A percentile compares a stretch with the other conserved stretches of the same genome.
Conservation (phyloP, 257 asterid species). For the Ophiorrhiza pumila region DNA sequence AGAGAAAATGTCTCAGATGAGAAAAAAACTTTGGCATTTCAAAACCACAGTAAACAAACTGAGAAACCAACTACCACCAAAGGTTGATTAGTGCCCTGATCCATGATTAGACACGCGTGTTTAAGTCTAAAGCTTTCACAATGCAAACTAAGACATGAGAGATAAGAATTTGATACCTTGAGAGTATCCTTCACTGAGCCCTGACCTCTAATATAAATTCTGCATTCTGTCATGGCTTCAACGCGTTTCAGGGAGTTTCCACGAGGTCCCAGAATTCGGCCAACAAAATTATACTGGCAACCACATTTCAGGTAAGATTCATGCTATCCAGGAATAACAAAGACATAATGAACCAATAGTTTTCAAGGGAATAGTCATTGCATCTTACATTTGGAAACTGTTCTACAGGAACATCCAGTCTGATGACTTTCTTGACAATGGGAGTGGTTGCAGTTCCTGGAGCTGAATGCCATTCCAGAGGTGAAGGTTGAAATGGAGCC, state of each 20-base stretch:
- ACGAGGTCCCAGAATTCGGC: slow-evolving; percentile 78
- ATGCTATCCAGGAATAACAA: slow-evolving; percentile 10
- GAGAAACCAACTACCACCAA: background rate
- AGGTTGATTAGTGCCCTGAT: background rate
- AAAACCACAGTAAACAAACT: background rate
- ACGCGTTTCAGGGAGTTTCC: slow-evolving; percentile 81
- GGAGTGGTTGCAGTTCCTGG: slow-evolving; percentile 55
- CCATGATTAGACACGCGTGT: background rate
- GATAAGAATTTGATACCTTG: slow-evolving; percentile 40
- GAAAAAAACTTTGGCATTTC: slow-evolving; percentile 8
- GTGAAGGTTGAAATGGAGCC: slow-evolving; percentile 50
- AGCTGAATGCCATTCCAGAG: slow-evolving; percentile 51
- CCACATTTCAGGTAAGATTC: slow-evolving; percentile 25
- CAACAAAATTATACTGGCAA: slow-evolving; percentile 76
- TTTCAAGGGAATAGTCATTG: background rate
- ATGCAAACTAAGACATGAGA: background rate
- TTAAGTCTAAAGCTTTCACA: background rate
- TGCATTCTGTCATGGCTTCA: slow-evolving; percentile 76
- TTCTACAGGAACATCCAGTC: slow-evolving; percentile 76
- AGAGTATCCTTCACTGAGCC: slow-evolving; percentile 78
- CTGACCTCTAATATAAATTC: slow-evolving; percentile 67
- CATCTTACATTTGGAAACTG: slow-evolving; percentile 67
- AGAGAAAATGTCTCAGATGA: slow-evolving; percentile 12
- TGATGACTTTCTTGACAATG: slow-evolving; percentile 61
- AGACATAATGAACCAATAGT: slow-evolving; percentile 4